Evolutionary conservation across 2,329 filamentous ascomycete species (phyloP), one percentile per base, ranked within the genome.

Genomic region (Epichloe amarillans): DNA sequence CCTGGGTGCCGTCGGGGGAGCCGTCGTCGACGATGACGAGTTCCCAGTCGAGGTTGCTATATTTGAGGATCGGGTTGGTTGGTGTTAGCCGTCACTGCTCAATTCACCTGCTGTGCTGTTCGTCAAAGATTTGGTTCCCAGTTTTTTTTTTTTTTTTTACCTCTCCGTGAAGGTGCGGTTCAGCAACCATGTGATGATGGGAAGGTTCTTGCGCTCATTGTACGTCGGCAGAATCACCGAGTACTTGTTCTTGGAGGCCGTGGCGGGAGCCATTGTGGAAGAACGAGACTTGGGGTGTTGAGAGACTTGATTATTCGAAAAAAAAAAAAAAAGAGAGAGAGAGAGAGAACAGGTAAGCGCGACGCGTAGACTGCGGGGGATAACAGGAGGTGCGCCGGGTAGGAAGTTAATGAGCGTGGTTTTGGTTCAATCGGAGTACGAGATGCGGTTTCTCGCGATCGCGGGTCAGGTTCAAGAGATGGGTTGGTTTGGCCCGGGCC

Each of bases 21-120:
- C 86, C 93, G 70, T 98, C 94, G 79, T 98, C 93, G 68, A 98
- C 87, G 67, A 98, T 93, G 67, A 98, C 85, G 66, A 98, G 77
- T 74, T 98, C 90, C 88, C 88, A 98, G 69, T 97, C 84, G 62
- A 98, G 80, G 47, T 93, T 86, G 65, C 91, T 95, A 53, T 23
- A 19, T 1, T n/a, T 1, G 14, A 21, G 10, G 23, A 23, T 4
- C 12, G 42, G 15, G 14, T 14, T 7, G 12, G 7, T 14, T 7
- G 12, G 26, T 12, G 3, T 44, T 30, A 44, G 42, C 42, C 12
- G 40, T 12, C n/a, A 12, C 23, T 11, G 14, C 23, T 15, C 21
- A 33, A 4, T 19, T 38, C 39, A 23, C 6, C n/a, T 19, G 35
- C n/a, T 37, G 6, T 21, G 4, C 44, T 5, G 8, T n/a, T 35